phyloP scores from a whole-genome alignment of 305 asterid genomes.

The Petunia hybrid region DNA sequence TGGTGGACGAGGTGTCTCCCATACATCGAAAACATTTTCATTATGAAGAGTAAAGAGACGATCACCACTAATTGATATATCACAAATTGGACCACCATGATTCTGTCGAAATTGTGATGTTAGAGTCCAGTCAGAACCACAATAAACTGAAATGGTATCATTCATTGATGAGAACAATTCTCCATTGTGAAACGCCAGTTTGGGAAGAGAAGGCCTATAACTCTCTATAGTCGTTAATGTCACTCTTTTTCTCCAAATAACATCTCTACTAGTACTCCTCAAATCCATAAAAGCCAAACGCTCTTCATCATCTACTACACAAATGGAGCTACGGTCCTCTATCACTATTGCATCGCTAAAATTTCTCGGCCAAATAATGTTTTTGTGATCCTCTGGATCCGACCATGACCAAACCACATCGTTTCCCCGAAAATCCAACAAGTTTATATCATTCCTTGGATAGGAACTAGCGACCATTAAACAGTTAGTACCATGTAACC shows the following conservation, averaged over 20 bases:
- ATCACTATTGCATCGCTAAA: conserved; percentile 81
- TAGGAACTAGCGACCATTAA: conserved; percentile 46
- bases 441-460: conserved; percentile 79
- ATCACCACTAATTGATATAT: conserved; percentile 79
- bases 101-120: conserved; percentile 40
- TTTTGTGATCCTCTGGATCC: conserved; percentile 52
- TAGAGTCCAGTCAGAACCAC: conserved; percentile 74
- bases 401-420: conserved; percentile 89
- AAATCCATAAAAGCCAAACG: conserved; percentile 85
- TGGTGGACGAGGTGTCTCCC: conserved; percentile 77
- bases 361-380: conserved; percentile 39
- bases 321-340: conserved; percentile 66
- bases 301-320: conserved; percentile 85
- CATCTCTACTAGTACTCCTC: conserved; percentile 52
- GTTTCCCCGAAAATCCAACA: conserved; percentile 76
- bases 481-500: conserved; percentile 54
- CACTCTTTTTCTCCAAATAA: conserved; percentile 54
- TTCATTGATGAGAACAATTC: conserved; percentile 82
- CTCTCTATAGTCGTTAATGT: conserved; percentile 47
- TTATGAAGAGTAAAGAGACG: conserved; percentile 76
- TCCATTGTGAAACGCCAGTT: conserved; percentile 69
- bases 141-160: conserved; percentile 69
- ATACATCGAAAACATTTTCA: conserved; percentile 75
- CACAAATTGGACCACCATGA: conserved; percentile 76
- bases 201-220: conserved; percentile 75